A percentile compares a stretch with the other conserved stretches of the same genome.
phyloP scores from a whole-genome alignment of 2,329 filamentous ascomycete species.

The Chaetomiaceae sp. region DNA sequence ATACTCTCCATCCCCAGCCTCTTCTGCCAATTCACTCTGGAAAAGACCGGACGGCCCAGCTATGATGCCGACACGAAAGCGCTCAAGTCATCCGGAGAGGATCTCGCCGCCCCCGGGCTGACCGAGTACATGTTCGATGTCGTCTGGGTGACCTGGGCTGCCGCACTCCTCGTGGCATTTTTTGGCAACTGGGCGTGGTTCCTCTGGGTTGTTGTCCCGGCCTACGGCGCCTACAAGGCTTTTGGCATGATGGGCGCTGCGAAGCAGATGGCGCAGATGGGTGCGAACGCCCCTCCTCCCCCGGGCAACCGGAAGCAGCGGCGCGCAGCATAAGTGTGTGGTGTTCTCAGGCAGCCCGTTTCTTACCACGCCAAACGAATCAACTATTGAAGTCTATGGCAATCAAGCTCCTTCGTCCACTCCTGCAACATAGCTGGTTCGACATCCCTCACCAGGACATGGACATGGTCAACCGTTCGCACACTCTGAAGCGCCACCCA shows the following conservation, averaged over 20 bases:
- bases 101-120: constrained; percentile 79
- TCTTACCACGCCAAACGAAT: neutral
- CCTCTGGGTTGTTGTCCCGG: constrained; percentile 51
- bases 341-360: constrained; percentile 7
- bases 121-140: constrained; percentile 99
- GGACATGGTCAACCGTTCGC: constrained; percentile 81
- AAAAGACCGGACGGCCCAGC: constrained; percentile 74
- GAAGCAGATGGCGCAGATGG: constrained; percentile 46
- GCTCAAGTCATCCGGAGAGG: constrained; percentile 77
- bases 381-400: constrained; percentile 28
- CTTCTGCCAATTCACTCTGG: constrained; percentile 78
- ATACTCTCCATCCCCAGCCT: constrained; percentile 71
- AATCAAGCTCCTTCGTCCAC: constrained; percentile 49
- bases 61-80: constrained; percentile 60
- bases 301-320: constrained; percentile 52
- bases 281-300: constrained; percentile 34
- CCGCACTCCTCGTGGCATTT: constrained; percentile 64
- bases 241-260: constrained; percentile 51
- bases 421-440: constrained; percentile 47
- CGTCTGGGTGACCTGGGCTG: constrained; percentile 88
- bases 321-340: constrained; percentile 41
- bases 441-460: constrained; percentile 62
- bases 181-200: constrained; percentile 74
- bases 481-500: constrained; percentile 87
- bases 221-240: constrained; percentile 52